A percentile compares a stretch with the other conserved stretches of the same genome.
phyloP scores from a whole-genome alignment of 768 basidiomycete species.

The Coprinellus aureogranulatus region DNA sequence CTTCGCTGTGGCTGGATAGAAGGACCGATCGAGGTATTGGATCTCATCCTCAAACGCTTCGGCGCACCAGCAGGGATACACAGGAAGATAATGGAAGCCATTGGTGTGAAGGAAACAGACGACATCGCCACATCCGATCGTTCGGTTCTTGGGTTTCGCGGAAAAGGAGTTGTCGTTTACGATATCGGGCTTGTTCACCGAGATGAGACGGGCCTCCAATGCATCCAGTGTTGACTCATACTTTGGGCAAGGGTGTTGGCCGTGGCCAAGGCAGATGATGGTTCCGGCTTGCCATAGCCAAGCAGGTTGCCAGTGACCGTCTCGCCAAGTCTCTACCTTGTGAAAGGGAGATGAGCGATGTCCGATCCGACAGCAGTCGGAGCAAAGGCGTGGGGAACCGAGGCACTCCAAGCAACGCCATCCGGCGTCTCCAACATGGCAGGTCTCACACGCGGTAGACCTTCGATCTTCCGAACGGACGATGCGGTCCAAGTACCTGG shows the following conservation, averaged over 20 bases:
- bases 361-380: too few species aligned
- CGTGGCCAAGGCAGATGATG: neutral
- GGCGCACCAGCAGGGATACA: neutral
- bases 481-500: too few species aligned
- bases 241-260: neutral
- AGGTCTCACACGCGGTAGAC: too few species aligned
- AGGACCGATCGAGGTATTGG: neutral
- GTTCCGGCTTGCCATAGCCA: neutral
- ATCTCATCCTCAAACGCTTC: neutral
- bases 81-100: neutral
- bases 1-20: neutral
- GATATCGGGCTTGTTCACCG: neutral
- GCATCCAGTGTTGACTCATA: neutral
- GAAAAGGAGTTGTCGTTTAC: neutral
- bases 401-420: too few species aligned
- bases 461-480: too few species aligned
- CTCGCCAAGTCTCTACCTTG: too few species aligned
- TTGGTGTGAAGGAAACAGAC: neutral
- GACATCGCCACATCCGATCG: neutral
- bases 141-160: neutral
- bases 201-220: neutral
- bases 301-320: neutral
- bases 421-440: too few species aligned
- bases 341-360: too few species aligned
- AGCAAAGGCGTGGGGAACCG: too few species aligned